Evolutionary conservation across 2,329 filamentous ascomycete species (phyloP), one percentile per base, ranked within the genome.

Genomic region (Periglandula ipomoeae): DNA sequence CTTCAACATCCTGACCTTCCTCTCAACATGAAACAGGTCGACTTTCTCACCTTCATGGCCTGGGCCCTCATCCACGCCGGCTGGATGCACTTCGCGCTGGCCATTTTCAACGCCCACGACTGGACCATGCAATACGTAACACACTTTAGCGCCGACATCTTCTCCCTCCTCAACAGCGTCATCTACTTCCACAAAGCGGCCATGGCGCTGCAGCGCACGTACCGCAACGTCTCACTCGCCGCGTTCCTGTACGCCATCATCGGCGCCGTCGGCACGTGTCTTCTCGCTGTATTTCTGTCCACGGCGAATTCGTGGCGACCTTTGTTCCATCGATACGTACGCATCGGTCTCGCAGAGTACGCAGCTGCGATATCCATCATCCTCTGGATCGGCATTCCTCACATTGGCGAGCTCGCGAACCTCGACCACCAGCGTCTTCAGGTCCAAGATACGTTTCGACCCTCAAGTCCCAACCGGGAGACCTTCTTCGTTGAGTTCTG

Each of bases 71-170:
- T 84, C 46, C 81, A 85, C 59, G 70, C 80, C 6, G 76, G 71
- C 7, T 85, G 81, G 81, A 76, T 84, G 71, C 78, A 82, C 58
- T 76, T 75, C 55, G 62, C 84, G 3, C 69, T 85, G 11, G 80
- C 81, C 48, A 74, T 83, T 45, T 76, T 84, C 63, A 84, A 84
- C 61, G 81, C 80, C 4, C 80, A 84, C 58, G 80, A 84, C 61
- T 84, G 79, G 77, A 84, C 81, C 0, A 85, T 84, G 81, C 72
- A 77, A 56, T 84, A 84, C 61, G 81, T 85, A 44, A 85, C 81
- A 2, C 79, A 75, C 19, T 84, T 84, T 61, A 81, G 73, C 51
- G 80, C 77, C 39, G 81, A 84, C 59, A 81, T 84, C 48, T 84
- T 84, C 59, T 81, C 79, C 2, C 69, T 81, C 79, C 2, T 69